A percentile compares a stretch with the other conserved stretches of the same genome.
These are phyloP conservation scores for Ceratonia siliqua DNA, from an alignment of 306 rosid genomes.

Conservation along the genomic window DNA sequence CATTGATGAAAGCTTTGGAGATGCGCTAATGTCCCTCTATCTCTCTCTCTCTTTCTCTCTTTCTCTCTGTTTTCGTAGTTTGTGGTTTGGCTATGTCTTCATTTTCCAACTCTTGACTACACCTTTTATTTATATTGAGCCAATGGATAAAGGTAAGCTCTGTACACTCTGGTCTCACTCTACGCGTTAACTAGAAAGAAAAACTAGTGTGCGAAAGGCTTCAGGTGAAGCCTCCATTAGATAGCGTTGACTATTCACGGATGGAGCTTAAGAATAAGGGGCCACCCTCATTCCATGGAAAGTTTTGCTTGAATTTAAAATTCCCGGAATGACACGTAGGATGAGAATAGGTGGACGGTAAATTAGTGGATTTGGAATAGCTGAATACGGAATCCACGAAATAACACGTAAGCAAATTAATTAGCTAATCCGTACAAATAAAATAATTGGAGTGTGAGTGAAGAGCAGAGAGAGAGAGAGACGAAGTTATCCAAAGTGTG, in stretches of 20 bases:
- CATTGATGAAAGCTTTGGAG: conserved; percentile 50
- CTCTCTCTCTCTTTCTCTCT: background rate
- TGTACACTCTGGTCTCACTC: too few species aligned
- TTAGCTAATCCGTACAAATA: background rate
- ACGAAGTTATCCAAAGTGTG: too few species aligned
- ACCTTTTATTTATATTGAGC: conserved; percentile 38
- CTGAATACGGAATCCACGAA: background rate
- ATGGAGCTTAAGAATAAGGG: background rate
- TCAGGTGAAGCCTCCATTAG: conserved; percentile 29
- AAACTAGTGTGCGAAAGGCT: too few species aligned
- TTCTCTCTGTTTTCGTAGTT: background rate
- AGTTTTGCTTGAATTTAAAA: background rate
- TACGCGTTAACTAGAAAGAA: too few species aligned
- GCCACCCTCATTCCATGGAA: background rate
- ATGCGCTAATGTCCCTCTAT: conserved; percentile 18
- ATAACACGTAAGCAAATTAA: conserved; percentile 28
- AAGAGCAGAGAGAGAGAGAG: too few species aligned
- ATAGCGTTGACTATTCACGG: background rate
- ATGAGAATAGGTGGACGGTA: background rate
- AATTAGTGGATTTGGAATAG: background rate
- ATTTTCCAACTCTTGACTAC: background rate
- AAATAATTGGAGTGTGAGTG: too few species aligned
- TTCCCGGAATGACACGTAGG: conserved; percentile 28
- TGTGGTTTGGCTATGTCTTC: background rate
- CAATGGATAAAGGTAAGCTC: conserved; percentile 42